Evolutionary conservation across 2,329 filamentous ascomycete genomes (phyloP).

Genomic region (Westerdykella aurantiaca): DNA sequence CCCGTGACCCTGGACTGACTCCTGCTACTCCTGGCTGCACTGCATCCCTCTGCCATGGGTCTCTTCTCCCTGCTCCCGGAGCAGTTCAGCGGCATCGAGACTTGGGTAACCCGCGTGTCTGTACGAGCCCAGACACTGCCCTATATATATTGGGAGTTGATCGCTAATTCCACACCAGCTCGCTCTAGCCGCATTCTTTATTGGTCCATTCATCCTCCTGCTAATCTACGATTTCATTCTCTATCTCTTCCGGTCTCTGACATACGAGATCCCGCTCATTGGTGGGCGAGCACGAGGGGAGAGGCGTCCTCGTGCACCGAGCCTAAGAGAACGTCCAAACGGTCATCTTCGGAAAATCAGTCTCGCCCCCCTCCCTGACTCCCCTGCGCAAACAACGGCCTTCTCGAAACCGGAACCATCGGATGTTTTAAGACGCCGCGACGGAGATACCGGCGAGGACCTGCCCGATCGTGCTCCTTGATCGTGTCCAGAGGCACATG

Average conservation of each 20-base stretch:
- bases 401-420: conserved; percentile 12
- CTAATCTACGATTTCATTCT: conserved; percentile 59
- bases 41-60: conserved; percentile 45
- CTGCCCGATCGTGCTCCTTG: no score
- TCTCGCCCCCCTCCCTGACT: conserved; percentile 28
- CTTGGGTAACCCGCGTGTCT: conserved; percentile 57
- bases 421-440: conserved; percentile 16
- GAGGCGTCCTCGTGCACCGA: conserved; percentile 56
- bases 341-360: conserved; percentile 45
- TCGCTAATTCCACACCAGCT: conserved; percentile 42
- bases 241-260: conserved; percentile 54
- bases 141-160: not conserved
- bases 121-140: conserved; percentile 40
- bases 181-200: conserved; percentile 54
- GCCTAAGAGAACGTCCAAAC: conserved; percentile 52
- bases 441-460: conserved; percentile 7
- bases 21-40: not conserved
- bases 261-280: conserved; percentile 55
- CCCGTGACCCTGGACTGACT: no score
- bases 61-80: conserved; percentile 61
- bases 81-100: conserved; percentile 53
- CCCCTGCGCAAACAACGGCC: conserved; percentile 17
- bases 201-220: conserved; percentile 57
- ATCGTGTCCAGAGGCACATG: no score
- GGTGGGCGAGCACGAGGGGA: conserved; percentile 58